These are phyloP conservation scores for Cucumis melo DNA, from an alignment of 306 rosid genomes.

Conservation along the genomic window DNA sequence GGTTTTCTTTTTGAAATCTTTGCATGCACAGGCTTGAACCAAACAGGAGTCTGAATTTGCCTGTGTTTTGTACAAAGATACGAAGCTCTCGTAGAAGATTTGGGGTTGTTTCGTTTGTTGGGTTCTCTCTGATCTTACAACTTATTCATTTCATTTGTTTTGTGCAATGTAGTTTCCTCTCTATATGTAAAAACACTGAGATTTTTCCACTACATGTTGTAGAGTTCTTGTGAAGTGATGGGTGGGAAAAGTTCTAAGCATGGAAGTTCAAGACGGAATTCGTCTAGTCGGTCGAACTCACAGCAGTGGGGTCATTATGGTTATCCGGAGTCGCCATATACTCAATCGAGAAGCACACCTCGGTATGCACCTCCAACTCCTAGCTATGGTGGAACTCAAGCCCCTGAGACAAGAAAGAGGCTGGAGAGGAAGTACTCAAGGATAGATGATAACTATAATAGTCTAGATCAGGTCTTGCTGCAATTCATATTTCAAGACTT, in stretches of 20 bases:
- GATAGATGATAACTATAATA: constrained; percentile 55
- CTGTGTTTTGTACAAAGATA: neutral
- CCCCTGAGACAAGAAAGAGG: constrained; percentile 25
- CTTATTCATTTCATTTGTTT: neutral
- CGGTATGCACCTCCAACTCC: constrained; percentile 32
- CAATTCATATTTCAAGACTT: neutral
- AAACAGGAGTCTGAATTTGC: neutral
- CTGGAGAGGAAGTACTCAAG: constrained; percentile 48
- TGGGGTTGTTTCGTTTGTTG: neutral
- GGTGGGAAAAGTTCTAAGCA: constrained; percentile 64
- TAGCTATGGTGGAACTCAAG: constrained; percentile 26
- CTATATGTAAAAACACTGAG: neutral
- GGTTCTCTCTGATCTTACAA: neutral
- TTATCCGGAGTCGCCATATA: constrained; percentile 34
- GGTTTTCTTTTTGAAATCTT: neutral
- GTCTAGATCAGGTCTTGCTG: constrained; percentile 57
- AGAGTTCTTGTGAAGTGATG: constrained; percentile 32
- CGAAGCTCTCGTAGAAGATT: neutral
- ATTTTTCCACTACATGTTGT: neutral
- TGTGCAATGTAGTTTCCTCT: neutral
- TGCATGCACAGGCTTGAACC: neutral
- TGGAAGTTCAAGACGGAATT: constrained; percentile 23
- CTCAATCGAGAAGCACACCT: constrained; percentile 27
- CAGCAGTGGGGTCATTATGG: constrained; percentile 22
- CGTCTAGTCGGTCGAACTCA: constrained; percentile 28